Conservation (phyloP, 2,329 filamentous ascomycete species). For the Epichloe uncinata region DNA sequence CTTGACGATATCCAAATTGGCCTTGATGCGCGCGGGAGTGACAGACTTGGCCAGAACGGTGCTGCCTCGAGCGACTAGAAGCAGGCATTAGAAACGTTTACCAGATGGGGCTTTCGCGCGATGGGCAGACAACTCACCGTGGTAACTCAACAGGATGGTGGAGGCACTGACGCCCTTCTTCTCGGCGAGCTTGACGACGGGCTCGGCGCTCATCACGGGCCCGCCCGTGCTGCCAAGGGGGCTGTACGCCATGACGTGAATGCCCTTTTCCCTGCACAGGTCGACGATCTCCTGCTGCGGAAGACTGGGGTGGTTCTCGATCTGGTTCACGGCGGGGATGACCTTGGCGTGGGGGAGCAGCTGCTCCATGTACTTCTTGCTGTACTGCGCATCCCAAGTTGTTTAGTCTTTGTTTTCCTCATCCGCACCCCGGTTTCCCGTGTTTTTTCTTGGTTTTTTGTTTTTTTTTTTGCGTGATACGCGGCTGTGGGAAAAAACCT, state of each 20-base stretch:
- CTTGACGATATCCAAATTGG: constrained; percentile 53
- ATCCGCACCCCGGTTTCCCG: too few relatives aligned
- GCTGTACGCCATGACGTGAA: constrained; percentile 60
- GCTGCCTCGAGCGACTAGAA: constrained; percentile 50
- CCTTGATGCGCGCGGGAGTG: constrained; percentile 52
- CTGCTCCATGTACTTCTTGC: constrained; percentile 40
- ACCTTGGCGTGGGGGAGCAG: constrained; percentile 37
- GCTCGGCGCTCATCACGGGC: constrained; percentile 49
- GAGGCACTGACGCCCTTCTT: constrained; percentile 48
- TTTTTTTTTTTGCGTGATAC: too few relatives aligned
- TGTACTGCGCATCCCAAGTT: constrained; percentile 28
- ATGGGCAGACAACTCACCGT: constrained; percentile 40
- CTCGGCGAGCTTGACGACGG: constrained; percentile 49
- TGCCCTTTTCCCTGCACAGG: constrained; percentile 52
- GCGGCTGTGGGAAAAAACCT: constrained; percentile 5
- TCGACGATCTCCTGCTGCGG: constrained; percentile 62
- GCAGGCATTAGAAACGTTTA: too few relatives aligned
- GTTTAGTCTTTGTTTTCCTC: too few relatives aligned
- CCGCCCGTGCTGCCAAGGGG: constrained; percentile 52
- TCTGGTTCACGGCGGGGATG: constrained; percentile 56
- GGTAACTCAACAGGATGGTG: constrained; percentile 56
- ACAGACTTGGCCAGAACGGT: constrained; percentile 66
- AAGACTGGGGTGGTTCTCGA: constrained; percentile 59
- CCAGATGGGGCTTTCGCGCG: too few relatives aligned
- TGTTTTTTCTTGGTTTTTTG: not conserved